A percentile compares a stretch with the other conserved stretches of the same genome.
Conservation (phyloP, 371 early-diverging fungal species). For the Zopfochytrium polystomum region DNA sequence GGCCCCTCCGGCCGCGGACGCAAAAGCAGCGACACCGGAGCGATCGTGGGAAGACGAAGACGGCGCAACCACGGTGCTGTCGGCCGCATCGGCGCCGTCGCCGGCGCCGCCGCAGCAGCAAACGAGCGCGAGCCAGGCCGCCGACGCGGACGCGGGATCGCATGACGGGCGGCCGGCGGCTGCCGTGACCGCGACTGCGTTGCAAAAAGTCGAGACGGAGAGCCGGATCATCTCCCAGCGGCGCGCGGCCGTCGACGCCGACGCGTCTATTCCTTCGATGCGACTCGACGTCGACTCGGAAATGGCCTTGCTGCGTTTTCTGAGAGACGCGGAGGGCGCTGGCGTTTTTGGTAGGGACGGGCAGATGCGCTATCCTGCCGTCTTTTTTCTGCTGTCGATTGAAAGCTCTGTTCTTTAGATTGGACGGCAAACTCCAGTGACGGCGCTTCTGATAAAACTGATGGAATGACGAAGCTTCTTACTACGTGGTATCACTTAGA, state of each 20-base stretch:
- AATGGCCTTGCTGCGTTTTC: constrained; percentile 1
- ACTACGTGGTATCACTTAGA: constrained; percentile 21
- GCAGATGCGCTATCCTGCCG: background rate
- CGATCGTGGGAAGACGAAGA: background rate
- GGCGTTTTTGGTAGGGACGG: background rate
- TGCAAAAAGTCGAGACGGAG: constrained; percentile 18
- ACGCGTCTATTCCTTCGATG: constrained; percentile 13
- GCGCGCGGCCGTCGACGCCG: constrained; percentile 8
- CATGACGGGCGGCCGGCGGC: background rate
- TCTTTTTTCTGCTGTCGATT: background rate
- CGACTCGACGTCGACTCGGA: constrained; percentile 6
- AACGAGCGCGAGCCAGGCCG: background rate
- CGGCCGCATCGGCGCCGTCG: background rate
- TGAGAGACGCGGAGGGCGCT: background rate
- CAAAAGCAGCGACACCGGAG: background rate
- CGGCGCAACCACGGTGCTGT: background rate
- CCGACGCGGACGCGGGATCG: background rate
- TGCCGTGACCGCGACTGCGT: background rate
- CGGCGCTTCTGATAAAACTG: constrained; percentile 2
- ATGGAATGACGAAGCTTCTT: constrained; percentile 5
- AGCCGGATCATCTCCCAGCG: background rate
- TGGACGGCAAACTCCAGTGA: constrained; percentile 15
- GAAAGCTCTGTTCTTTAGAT: background rate
- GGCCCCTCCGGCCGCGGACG: background rate
- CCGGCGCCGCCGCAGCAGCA: background rate